These are phyloP conservation scores for Geoglossum glabrum DNA, from an alignment of 495 filamentous ascomycete genomes.

Conservation along the genomic window DNA sequence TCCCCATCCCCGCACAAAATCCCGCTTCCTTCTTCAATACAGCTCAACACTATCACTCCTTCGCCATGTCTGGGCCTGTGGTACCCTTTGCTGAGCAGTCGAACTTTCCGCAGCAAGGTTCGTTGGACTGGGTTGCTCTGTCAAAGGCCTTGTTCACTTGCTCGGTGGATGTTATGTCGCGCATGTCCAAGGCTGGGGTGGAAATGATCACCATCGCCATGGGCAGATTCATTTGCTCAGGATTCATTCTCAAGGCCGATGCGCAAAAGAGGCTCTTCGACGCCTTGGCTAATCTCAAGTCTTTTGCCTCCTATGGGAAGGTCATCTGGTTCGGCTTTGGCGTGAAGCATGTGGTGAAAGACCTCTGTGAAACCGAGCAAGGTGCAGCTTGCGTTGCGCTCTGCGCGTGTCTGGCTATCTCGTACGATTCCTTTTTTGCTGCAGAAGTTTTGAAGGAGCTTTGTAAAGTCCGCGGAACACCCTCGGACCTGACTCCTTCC, in stretches of 20 bases:
- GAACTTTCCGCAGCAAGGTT: slow-evolving; percentile 6
- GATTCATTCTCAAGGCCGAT: background rate
- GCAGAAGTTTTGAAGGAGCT: slow-evolving; percentile 3
- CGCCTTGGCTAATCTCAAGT: slow-evolving; percentile 4
- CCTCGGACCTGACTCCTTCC: background rate
- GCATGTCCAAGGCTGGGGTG: slow-evolving; percentile 5
- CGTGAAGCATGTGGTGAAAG: slow-evolving; percentile 7
- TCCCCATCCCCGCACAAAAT: too few relatives aligned
- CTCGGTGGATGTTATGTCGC: slow-evolving; percentile 4
- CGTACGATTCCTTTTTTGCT: slow-evolving; percentile 2
- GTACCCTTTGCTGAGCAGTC: too few relatives aligned
- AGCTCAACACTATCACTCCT: too few relatives aligned
- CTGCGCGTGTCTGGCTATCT: slow-evolving; percentile 5
- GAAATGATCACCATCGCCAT: slow-evolving; percentile 6
- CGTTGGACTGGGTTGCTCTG: slow-evolving; percentile 8
- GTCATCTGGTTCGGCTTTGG: slow-evolving; percentile 12
- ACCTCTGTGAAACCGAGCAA: slow-evolving; percentile 8
- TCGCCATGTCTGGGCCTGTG: too few relatives aligned
- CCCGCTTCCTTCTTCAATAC: too few relatives aligned
- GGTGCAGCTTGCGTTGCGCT: slow-evolving; percentile 6
- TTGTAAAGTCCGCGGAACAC: background rate
- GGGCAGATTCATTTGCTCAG: slow-evolving; percentile 1
- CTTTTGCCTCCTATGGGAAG: slow-evolving; percentile 5
- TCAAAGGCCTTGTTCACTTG: slow-evolving; percentile 4
- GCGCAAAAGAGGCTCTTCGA: slow-evolving; percentile 3